Conservation (phyloP, 2,329 filamentous ascomycete genomes). For the Botrytis porri region DNA sequence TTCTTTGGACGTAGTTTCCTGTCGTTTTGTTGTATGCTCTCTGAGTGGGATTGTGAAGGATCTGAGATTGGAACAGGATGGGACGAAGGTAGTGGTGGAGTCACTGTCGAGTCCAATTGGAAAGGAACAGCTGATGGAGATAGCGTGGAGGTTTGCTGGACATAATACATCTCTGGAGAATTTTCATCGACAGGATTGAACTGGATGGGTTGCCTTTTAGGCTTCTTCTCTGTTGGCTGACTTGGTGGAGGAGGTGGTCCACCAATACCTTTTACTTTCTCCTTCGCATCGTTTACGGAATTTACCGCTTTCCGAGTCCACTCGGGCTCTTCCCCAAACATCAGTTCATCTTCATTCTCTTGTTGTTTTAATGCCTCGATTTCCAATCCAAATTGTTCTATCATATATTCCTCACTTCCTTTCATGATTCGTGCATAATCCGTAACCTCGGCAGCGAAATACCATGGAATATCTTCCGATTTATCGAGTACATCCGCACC, state of each 20-base stretch:
- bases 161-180: constrained; percentile 50
- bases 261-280: constrained; percentile 67
- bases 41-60: background rate
- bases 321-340: constrained; percentile 90
- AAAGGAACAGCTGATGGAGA: constrained; percentile 9
- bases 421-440: constrained; percentile 97
- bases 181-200: constrained; percentile 47
- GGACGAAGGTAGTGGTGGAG: background rate
- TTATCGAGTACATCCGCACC: constrained; percentile 64
- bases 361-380: constrained; percentile 71
- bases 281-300: constrained; percentile 70
- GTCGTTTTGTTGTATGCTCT: constrained; percentile 11
- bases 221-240: constrained; percentile 49
- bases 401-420: constrained; percentile 85
- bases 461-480: constrained; percentile 85
- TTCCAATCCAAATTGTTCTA: constrained; percentile 74
- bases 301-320: constrained; percentile 85
- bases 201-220: constrained; percentile 47
- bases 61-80: background rate
- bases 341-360: constrained; percentile 82
- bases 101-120: background rate
- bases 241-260: constrained; percentile 56
- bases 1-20: background rate
- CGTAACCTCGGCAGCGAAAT: constrained; percentile 87
- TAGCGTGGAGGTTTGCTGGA: constrained; percentile 42